Conservation (phyloP, 176 grass and related monocot species). For the Areca catechu region DNA sequence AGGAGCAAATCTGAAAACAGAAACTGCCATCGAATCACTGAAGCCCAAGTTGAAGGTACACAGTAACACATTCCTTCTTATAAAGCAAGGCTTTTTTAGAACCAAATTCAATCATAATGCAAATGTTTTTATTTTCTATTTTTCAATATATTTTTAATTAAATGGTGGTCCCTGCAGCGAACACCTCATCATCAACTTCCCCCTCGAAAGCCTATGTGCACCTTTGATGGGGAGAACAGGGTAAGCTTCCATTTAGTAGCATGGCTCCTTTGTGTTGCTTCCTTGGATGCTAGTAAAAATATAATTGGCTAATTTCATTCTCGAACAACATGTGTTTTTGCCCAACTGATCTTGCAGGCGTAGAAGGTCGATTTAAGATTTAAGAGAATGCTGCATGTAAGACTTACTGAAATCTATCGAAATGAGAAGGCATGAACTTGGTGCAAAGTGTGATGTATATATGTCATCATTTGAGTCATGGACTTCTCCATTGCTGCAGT, state of each 20-base stretch:
- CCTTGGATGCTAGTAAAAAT: background rate
- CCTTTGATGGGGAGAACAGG: slow-evolving; percentile 32
- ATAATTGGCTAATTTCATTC: no score
- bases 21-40: slow-evolving; percentile 47
- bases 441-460: slow-evolving; percentile 10
- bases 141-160: background rate
- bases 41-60: slow-evolving; percentile 87
- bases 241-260: slow-evolving; percentile 16
- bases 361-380: no score
- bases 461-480: slow-evolving; percentile 15
- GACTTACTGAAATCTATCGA: background rate
- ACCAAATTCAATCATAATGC: no score
- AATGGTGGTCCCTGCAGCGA: slow-evolving; percentile 34
- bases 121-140: no score
- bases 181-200: slow-evolving; percentile 83
- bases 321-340: no score
- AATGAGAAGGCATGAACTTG: background rate
- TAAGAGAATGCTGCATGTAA: no score
- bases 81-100: no score
- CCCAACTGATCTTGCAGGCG: no score
- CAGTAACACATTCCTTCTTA: no score
- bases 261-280: background rate
- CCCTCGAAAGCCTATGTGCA: slow-evolving; percentile 80
- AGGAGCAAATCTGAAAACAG: slow-evolving; percentile 51
- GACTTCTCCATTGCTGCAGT: slow-evolving; percentile 23